A percentile compares a stretch with the other conserved stretches of the same genome.
These are phyloP conservation scores for Colletotrichum tropicicola DNA, from an alignment of 2,329 filamentous ascomycete genomes.

Conservation along the genomic window DNA sequence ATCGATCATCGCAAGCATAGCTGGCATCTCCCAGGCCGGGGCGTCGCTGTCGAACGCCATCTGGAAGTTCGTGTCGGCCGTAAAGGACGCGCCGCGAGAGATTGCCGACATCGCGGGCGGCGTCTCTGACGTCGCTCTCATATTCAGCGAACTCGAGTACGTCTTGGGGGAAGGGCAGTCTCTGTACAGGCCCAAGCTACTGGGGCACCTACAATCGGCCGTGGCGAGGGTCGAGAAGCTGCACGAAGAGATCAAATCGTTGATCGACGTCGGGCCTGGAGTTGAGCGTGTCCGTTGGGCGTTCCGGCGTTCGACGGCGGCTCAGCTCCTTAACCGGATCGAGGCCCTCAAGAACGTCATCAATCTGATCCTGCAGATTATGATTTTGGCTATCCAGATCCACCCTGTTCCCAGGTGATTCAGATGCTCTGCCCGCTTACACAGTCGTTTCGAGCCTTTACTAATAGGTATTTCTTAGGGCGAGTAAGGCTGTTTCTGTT, in stretches of 20 bases:
- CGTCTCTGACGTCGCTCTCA: neutral
- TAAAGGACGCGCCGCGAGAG: neutral
- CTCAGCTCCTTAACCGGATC: neutral
- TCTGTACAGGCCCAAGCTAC: neutral
- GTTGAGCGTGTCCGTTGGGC: neutral
- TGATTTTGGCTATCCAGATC: neutral
- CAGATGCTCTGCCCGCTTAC: too few species aligned
- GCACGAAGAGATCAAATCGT: neutral
- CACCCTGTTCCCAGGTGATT: too few species aligned
- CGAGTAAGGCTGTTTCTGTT: too few species aligned
- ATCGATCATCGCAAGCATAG: neutral
- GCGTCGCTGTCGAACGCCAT: neutral
- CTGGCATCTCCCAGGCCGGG: neutral
- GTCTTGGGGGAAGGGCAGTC: neutral
- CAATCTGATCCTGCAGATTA: neutral
- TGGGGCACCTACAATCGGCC: neutral
- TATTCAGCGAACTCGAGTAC: neutral
- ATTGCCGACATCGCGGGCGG: neutral
- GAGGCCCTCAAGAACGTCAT: neutral
- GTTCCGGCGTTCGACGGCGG: neutral
- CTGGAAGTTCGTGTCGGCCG: neutral
- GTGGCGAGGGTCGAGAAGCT: neutral
- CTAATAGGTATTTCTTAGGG: too few species aligned
- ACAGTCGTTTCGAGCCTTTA: too few species aligned
- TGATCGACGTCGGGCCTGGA: neutral